Evolutionary conservation across 179 eudicot genomes (phyloP).

Genomic region (Drosera spatulata): DNA sequence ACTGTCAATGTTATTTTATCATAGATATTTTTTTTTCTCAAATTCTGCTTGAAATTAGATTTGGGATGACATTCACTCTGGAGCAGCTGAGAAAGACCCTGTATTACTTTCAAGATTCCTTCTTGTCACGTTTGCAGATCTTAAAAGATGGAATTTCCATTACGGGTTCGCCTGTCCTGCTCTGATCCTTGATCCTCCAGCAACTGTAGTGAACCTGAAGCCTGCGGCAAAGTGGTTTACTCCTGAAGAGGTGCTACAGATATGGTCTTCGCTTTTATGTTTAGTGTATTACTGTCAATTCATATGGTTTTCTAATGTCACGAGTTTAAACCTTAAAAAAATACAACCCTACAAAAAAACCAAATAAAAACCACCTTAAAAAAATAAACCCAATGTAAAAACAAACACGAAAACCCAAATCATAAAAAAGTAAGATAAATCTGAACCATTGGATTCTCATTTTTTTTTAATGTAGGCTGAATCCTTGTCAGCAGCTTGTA

Average conservation of each 20-base stretch:
- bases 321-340: too few relatives aligned
- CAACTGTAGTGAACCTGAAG: slow-evolving; percentile 50
- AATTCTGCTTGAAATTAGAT: slow-evolving; percentile 25
- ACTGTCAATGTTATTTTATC: too few relatives aligned
- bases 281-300: too few relatives aligned
- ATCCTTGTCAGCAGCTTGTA: slow-evolving; percentile 59
- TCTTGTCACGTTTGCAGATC: slow-evolving; percentile 83
- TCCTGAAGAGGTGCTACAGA: slow-evolving; percentile 45
- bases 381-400: too few relatives aligned
- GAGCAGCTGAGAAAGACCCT: slow-evolving; percentile 67
- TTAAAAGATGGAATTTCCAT: slow-evolving; percentile 79
- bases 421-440: too few relatives aligned
- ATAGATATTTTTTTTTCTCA: too few relatives aligned
- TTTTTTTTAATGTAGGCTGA: slow-evolving; percentile 39
- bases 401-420: too few relatives aligned
- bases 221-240: slow-evolving; percentile 75
- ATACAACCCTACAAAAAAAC: too few relatives aligned
- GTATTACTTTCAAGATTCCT: slow-evolving; percentile 73
- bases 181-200: slow-evolving; percentile 74
- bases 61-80: slow-evolving; percentile 73
- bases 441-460: too few relatives aligned
- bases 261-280: not conserved
- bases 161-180: slow-evolving; percentile 93
- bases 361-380: too few relatives aligned
- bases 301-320: slow-evolving; percentile 1